Evolutionary conservation across 2,329 filamentous ascomycete species (phyloP).

Genomic region (Aschersonia sp.): DNA sequence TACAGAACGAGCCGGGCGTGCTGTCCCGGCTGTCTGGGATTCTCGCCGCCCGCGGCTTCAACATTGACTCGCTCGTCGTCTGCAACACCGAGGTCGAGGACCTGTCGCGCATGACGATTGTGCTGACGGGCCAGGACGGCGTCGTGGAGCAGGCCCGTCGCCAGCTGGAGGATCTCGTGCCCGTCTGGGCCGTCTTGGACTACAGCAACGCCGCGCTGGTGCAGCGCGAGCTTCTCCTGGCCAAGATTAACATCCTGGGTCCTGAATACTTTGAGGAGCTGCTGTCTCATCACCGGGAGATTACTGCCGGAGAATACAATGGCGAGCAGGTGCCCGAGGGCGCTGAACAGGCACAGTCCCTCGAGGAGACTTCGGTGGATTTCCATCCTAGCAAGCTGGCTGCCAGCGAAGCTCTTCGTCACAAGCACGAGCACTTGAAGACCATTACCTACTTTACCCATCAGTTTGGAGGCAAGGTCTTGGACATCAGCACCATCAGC

Average conservation of each 20-base stretch:
- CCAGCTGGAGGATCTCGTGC: conserved; percentile 91
- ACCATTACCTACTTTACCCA: conserved; percentile 93
- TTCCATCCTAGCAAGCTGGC: conserved; percentile 85
- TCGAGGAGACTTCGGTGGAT: conserved; percentile 42
- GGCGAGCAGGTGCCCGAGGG: conserved; percentile 28
- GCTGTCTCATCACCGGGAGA: conserved; percentile 87
- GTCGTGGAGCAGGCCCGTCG: conserved; percentile 93
- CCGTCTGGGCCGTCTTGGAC: conserved; percentile 95
- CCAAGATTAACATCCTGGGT: conserved; percentile 91
- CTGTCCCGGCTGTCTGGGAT: conserved; percentile 94
- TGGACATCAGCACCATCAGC: conserved; percentile 96
- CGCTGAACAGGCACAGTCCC: conserved; percentile 20
- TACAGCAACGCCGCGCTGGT: conserved; percentile 88
- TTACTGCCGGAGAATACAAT: conserved; percentile 35
- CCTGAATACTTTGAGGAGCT: conserved; percentile 98
- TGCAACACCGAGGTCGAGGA: conserved; percentile 97
- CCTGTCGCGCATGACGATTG: conserved; percentile 96
- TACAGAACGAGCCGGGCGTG: conserved; percentile 97
- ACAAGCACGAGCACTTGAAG: conserved; percentile 96
- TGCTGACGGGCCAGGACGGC: conserved; percentile 87
- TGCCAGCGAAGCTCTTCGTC: conserved; percentile 74
- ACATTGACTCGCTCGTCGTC: conserved; percentile 95
- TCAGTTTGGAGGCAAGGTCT: conserved; percentile 92
- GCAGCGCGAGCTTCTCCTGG: conserved; percentile 85
- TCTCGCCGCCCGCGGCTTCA: conserved; percentile 90